Conservation (phyloP, 129 eudicot genomes). For the Flaveria robusta region DNA sequence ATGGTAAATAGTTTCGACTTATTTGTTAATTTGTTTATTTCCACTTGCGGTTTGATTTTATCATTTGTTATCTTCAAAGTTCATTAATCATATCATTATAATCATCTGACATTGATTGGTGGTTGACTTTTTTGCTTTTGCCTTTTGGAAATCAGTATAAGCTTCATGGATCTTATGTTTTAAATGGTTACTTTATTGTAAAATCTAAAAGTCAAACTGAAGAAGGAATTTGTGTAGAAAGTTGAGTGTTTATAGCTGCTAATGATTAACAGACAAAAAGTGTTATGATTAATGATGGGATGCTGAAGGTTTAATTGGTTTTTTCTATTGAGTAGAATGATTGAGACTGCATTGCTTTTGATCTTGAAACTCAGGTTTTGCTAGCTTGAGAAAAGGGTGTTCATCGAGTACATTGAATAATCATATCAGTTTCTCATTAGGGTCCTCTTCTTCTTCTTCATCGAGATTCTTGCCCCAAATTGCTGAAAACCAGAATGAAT, state of each 20-base stretch:
- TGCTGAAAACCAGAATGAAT: constrained; percentile 46
- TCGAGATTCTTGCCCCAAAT: constrained; percentile 68
- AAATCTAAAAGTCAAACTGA: constrained; percentile 1
- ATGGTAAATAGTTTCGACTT: constrained; percentile 50
- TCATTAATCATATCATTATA: constrained; percentile 8
- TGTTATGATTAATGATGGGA: background rate
- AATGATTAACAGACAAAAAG: background rate
- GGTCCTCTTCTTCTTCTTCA: constrained; percentile 43
- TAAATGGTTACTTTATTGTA: background rate
- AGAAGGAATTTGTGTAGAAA: background rate
- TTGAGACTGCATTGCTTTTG: constrained; percentile 19
- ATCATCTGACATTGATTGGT: constrained; percentile 12
- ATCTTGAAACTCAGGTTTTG: constrained; percentile 50
- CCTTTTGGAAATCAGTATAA: constrained; percentile 3
- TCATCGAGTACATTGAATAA: constrained; percentile 43
- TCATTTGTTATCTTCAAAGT: constrained; percentile 8
- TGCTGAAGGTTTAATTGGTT: background rate
- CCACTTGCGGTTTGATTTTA: constrained; percentile 32
- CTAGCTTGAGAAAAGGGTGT: constrained; percentile 42
- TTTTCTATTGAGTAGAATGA: background rate
- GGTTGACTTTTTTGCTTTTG: constrained; percentile 37
- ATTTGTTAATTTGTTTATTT: constrained; percentile 20
- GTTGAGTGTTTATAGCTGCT: background rate
- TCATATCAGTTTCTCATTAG: constrained; percentile 61
- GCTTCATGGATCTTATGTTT: constrained; percentile 17